Evolutionary conservation across 1,284 basidiomycete genomes (phyloP).

Genomic region (Pseudozyma flocculosa): DNA sequence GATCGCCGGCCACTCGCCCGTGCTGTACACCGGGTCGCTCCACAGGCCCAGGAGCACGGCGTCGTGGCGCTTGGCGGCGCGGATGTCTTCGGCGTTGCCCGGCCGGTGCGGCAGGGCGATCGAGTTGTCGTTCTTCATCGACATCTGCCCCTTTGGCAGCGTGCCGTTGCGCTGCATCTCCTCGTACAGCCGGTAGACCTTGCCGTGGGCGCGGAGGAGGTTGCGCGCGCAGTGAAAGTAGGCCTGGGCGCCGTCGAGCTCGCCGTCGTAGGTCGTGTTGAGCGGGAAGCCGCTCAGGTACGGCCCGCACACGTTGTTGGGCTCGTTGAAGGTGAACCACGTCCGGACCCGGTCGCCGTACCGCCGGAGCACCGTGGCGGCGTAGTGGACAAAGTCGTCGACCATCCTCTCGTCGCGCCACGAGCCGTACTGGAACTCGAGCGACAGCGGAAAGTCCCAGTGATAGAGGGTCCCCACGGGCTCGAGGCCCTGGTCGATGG

Average conservation of each 20-base stretch:
- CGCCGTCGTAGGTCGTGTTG: conserved; percentile 6
- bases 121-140: conserved; percentile 26
- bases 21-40: conserved; percentile 24
- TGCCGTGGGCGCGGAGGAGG: conserved; percentile 22
- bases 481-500: conserved; percentile 17
- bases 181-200: conserved; percentile 14
- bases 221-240: conserved; percentile 10
- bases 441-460: conserved; percentile 26
- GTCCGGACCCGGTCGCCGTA: conserved; percentile 14
- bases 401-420: conserved; percentile 20
- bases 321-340: conserved; percentile 31
- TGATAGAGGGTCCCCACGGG: conserved; percentile 20
- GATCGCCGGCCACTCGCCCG: conserved; percentile 20
- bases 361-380: conserved; percentile 12
- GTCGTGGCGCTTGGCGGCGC: conserved; percentile 11
- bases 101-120: conserved; percentile 3
- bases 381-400: conserved; percentile 24
- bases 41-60: conserved; percentile 28
- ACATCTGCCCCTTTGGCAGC: conserved; percentile 14
- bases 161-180: conserved; percentile 8
- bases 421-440: conserved; percentile 24
- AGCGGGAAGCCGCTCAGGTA: neutral
- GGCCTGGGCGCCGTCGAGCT: neutral
- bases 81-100: conserved; percentile 6
- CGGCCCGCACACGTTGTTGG: conserved; percentile 2